A percentile compares a stretch with the other conserved stretches of the same genome.
Evolutionary conservation across 331 rosid species (phyloP).

Genomic region (Prunus yedoensis): DNA sequence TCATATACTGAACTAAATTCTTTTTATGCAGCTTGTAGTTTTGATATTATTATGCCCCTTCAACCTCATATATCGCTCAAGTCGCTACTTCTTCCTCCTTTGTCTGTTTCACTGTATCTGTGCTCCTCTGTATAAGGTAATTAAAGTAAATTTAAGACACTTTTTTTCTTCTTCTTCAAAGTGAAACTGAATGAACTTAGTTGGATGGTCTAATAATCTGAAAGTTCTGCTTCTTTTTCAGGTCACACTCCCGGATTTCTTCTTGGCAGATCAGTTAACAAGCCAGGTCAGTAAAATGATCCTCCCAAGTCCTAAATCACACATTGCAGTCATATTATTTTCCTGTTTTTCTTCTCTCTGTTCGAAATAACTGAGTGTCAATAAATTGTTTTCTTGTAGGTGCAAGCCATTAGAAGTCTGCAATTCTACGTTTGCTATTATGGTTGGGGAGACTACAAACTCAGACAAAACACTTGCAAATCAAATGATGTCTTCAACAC

Average conservation of each 20-base stretch:
- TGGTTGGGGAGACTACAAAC: conserved; percentile 58
- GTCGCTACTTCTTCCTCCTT: conserved; percentile 50
- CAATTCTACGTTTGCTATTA: conserved; percentile 69
- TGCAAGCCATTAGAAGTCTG: conserved; percentile 61
- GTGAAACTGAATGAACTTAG: neutral
- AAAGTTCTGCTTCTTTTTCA: conserved; percentile 21
- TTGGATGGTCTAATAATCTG: no score
- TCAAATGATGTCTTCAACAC: conserved; percentile 25
- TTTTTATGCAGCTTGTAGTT: conserved; percentile 39
- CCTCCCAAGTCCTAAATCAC: neutral
- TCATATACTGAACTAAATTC: neutral
- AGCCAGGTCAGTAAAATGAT: conserved; percentile 48
- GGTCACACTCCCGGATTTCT: conserved; percentile 72
- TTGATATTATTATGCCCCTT: conserved; percentile 46
- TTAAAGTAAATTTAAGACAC: neutral
- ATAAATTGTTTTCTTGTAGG: conserved; percentile 29
- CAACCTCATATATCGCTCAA: conserved; percentile 51
- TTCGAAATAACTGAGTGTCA: neutral
- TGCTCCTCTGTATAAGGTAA: conserved; percentile 66
- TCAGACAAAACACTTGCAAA: conserved; percentile 41
- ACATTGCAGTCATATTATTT: neutral
- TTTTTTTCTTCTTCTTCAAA: neutral
- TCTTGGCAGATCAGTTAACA: conserved; percentile 70
- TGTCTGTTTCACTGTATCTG: conserved; percentile 46
- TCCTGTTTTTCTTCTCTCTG: neutral